phyloP scores from a whole-genome alignment of 257 asterid genomes.

The Gentiana macrophylla region DNA sequence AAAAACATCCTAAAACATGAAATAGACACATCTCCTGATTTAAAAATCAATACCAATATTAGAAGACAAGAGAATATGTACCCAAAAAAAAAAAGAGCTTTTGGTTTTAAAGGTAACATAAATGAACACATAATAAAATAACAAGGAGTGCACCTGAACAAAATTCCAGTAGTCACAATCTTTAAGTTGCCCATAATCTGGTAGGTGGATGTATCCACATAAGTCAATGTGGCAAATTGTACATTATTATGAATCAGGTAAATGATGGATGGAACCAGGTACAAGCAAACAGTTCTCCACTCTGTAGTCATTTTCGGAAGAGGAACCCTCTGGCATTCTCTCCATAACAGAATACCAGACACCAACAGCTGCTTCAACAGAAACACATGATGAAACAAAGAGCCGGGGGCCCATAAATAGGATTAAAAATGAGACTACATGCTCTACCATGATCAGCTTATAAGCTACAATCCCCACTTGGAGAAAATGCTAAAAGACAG shows the following conservation, averaged over 20 bases:
- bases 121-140: constrained; percentile 1
- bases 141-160: constrained; percentile 52
- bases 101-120: background rate
- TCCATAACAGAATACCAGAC: constrained; percentile 73
- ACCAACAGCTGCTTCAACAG: constrained; percentile 61
- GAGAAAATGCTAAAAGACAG: background rate
- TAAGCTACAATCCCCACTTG: no score
- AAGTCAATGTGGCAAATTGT: constrained; percentile 94
- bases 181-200: constrained; percentile 96
- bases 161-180: constrained; percentile 88
- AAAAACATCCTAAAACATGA: constrained; percentile 71
- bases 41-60: constrained; percentile 1
- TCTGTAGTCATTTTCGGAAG: constrained; percentile 89
- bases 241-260: constrained; percentile 96
- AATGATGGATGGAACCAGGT: constrained; percentile 84
- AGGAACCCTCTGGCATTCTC: constrained; percentile 52
- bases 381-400: no score
- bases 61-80: constrained; percentile 1
- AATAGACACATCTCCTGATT: constrained; percentile 18
- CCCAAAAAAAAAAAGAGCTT: background rate
- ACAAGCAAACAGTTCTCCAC: constrained; percentile 68
- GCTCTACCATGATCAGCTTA: no score
- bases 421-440: no score
- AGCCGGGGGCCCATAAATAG: no score
- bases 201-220: constrained; percentile 89